Evolutionary conservation across 495 filamentous ascomycete species (phyloP).

Genomic region (Xylaria longipes): DNA sequence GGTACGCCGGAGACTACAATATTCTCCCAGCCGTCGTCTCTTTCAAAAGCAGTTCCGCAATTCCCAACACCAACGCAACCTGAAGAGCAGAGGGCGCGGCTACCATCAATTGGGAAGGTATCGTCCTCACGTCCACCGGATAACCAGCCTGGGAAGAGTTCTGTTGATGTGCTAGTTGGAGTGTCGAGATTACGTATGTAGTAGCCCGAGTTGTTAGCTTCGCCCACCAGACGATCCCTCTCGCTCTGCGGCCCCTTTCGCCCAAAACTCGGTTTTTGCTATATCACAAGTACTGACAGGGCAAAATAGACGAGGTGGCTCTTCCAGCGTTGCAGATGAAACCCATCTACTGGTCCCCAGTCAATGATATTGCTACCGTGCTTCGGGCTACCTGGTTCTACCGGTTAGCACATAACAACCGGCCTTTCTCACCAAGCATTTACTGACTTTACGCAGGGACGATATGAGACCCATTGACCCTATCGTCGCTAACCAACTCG

Average conservation of each 20-base stretch:
- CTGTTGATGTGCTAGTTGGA: slow-evolving; percentile 71
- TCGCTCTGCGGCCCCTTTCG: background rate
- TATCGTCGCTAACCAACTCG: slow-evolving; percentile 88
- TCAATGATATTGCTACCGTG: slow-evolving; percentile 85
- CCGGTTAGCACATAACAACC: slow-evolving; percentile 45
- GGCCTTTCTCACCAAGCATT: background rate
- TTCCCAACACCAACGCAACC: slow-evolving; percentile 25
- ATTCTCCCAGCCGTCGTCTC: slow-evolving; percentile 35
- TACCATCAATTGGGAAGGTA: slow-evolving; percentile 15
- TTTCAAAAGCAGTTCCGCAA: slow-evolving; percentile 30
- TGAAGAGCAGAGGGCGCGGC: slow-evolving; percentile 19
- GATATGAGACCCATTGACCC: slow-evolving; percentile 90
- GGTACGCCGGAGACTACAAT: slow-evolving; percentile 35
- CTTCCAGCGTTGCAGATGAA: slow-evolving; percentile 77
- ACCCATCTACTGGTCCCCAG: slow-evolving; percentile 97
- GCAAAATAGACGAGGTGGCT: slow-evolving; percentile 51
- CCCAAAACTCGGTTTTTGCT: background rate
- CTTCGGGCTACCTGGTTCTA: slow-evolving; percentile 96
- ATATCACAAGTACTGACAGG: background rate
- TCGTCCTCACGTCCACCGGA: slow-evolving; percentile 17
- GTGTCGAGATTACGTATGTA: slow-evolving; percentile 67
- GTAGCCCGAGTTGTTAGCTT: background rate
- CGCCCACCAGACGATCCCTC: background rate
- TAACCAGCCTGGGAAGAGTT: slow-evolving; percentile 30
- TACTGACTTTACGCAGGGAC: slow-evolving; percentile 53